Evolutionary conservation across 176 grass and related monocot species (phyloP).

Genomic region (Aegilops longissima): DNA sequence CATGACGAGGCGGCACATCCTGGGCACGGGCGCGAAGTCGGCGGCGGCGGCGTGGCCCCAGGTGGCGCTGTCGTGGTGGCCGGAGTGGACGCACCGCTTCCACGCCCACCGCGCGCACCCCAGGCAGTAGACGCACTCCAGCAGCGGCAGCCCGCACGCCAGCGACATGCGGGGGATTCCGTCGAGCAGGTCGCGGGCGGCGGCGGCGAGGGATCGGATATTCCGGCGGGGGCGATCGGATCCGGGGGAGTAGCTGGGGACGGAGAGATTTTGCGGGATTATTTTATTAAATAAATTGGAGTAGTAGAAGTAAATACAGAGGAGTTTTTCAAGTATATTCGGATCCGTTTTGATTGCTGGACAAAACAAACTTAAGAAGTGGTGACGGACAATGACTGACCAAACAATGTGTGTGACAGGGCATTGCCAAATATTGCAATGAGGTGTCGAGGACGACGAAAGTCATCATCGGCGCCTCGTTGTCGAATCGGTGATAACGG

Average conservation of each 20-base stretch:
- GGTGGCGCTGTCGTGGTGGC: constrained; percentile 72
- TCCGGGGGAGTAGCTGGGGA: not conserved
- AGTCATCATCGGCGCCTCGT: no score
- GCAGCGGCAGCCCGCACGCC: constrained; percentile 73
- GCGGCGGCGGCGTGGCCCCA: constrained; percentile 60
- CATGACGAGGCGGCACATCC: constrained; percentile 89
- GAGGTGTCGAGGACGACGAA: no score
- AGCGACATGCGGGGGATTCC: constrained; percentile 46
- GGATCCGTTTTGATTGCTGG: no score
- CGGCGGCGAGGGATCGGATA: no score
- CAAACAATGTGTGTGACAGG: not conserved
- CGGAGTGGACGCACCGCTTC: constrained; percentile 91
- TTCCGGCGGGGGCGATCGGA: not conserved
- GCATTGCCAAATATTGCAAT: no score
- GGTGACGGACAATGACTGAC: not conserved
- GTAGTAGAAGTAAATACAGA: not conserved
- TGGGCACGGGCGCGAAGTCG: constrained; percentile 73
- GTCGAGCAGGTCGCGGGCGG: not conserved
- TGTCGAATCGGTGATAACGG: no score
- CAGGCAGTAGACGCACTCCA: constrained; percentile 98
- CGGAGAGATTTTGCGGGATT: not conserved
- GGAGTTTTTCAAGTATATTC: not conserved
- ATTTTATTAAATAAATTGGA: no score
- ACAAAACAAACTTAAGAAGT: no score
- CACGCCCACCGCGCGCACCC: constrained; percentile 91